phyloP scores from a whole-genome alignment of 192 early-diverging fungal species.

The Rhizoclosmatium globosum region DNA sequence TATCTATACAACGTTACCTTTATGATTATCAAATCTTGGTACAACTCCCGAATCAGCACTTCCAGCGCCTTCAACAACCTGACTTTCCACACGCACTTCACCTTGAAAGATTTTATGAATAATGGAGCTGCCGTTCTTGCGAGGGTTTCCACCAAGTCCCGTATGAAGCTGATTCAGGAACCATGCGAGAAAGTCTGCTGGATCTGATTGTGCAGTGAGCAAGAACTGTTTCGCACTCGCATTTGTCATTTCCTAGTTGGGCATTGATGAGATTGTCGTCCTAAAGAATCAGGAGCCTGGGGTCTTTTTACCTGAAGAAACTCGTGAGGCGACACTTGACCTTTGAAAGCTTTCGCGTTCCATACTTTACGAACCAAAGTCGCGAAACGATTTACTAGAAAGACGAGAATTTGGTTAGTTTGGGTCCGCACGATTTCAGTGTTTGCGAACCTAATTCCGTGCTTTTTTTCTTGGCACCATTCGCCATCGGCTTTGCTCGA shows the following conservation, averaged over 20 bases:
- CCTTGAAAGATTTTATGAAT: slow-evolving; percentile 90
- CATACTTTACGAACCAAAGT: slow-evolving; percentile 89
- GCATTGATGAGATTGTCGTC: no score
- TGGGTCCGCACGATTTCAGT: slow-evolving; percentile 30
- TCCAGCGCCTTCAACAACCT: slow-evolving; percentile 37
- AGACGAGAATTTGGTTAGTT: background rate
- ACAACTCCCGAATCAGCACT: slow-evolving; percentile 31
- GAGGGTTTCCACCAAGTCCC: slow-evolving; percentile 79
- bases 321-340: slow-evolving; percentile 96
- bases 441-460: slow-evolving; percentile 10
- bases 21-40: slow-evolving; percentile 22
- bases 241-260: slow-evolving; percentile 76
- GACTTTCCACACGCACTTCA: slow-evolving; percentile 77
- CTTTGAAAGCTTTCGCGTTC: slow-evolving; percentile 91
- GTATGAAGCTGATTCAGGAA: slow-evolving; percentile 89
- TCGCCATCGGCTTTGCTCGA: background rate
- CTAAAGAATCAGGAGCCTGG: background rate
- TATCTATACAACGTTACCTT: slow-evolving; percentile 21
- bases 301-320: slow-evolving; percentile 74
- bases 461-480: slow-evolving; percentile 22
- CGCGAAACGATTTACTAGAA: slow-evolving; percentile 75
- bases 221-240: slow-evolving; percentile 82
- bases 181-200: slow-evolving; percentile 90
- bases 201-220: slow-evolving; percentile 82
- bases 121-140: slow-evolving; percentile 74